phyloP scores from a whole-genome alignment of 495 filamentous ascomycete species.

The Filosporella fistucella region DNA sequence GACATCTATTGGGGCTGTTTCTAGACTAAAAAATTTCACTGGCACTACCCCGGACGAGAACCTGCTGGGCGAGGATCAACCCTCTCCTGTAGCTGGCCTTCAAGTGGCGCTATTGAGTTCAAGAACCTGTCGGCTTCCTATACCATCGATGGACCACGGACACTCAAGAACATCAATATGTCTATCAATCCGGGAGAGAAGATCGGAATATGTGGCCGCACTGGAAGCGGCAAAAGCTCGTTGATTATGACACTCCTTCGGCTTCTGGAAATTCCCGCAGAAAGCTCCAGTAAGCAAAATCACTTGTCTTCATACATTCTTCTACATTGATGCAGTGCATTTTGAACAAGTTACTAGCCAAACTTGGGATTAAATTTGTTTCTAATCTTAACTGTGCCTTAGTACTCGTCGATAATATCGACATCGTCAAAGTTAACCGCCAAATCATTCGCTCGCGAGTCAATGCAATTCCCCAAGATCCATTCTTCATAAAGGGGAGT shows the following conservation, averaged over 20 bases:
- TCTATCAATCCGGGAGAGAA: constrained; percentile 29
- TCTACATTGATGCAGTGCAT: no score
- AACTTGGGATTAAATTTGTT: no score
- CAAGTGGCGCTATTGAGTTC: constrained; percentile 3
- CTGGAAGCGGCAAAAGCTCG: constrained; percentile 28
- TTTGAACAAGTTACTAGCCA: no score
- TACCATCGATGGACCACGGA: background rate
- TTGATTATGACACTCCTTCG: constrained; percentile 28
- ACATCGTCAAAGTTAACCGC: constrained; percentile 19
- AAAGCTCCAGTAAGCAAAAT: constrained; percentile 15
- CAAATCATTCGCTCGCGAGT: constrained; percentile 20
- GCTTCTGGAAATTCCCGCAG: constrained; percentile 23
- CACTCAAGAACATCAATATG: constrained; percentile 29
- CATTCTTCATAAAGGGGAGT: constrained; percentile 28
- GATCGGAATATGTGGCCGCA: constrained; percentile 30
- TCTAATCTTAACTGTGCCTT: constrained; percentile 1
- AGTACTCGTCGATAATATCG: constrained; percentile 29
- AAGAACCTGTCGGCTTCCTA: constrained; percentile 6
- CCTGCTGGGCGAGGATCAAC: background rate
- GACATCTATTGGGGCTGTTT: constrained; percentile 44
- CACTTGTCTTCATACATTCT: no score
- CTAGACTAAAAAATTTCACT: constrained; percentile 35
- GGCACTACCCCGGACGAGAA: constrained; percentile 26
- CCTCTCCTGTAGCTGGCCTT: constrained; percentile 1
- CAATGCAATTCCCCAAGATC: constrained; percentile 37